phyloP scores from a whole-genome alignment of 768 basidiomycete genomes.

The Boletus edulis region DNA sequence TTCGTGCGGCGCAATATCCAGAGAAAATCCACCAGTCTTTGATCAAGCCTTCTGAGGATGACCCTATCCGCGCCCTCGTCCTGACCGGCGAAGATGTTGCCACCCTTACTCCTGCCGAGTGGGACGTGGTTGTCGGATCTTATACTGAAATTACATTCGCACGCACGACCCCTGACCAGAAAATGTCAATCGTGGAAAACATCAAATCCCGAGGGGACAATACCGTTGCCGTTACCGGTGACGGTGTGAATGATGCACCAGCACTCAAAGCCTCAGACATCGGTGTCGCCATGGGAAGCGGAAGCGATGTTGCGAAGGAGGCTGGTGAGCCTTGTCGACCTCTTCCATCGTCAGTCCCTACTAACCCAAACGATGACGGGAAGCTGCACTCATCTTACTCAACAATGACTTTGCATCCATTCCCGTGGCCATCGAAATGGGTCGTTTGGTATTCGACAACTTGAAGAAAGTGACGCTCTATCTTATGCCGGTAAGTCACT shows the following conservation, averaged over 20 bases:
- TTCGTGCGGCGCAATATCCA: conserved; percentile 25
- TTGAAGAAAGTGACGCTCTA: conserved; percentile 51
- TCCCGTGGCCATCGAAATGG: conserved; percentile 55
- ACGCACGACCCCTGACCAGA: conserved; percentile 55
- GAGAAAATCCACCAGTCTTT: conserved; percentile 8
- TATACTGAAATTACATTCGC: conserved; percentile 51
- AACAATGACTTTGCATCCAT: conserved; percentile 62
- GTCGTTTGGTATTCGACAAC: conserved; percentile 59
- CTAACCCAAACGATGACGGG: neutral
- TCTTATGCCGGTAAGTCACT: conserved; percentile 38
- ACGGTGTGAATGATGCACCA: conserved; percentile 55
- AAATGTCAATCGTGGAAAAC: conserved; percentile 54
- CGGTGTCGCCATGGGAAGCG: conserved; percentile 53
- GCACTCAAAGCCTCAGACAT: conserved; percentile 53
- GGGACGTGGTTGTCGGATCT: conserved; percentile 37
- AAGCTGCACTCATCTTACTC: conserved; percentile 48
- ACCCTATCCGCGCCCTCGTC: conserved; percentile 38
- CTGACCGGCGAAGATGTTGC: conserved; percentile 45
- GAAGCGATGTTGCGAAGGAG: conserved; percentile 52
- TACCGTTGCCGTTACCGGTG: conserved; percentile 53
- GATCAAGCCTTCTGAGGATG: conserved; percentile 38
- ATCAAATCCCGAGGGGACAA: conserved; percentile 47
- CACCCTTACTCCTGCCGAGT: conserved; percentile 35
- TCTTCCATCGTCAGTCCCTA: neutral
- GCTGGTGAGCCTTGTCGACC: conserved; percentile 37